Conservation (phyloP, 164 flowering plant genomes). For the Saururus chinensis region DNA sequence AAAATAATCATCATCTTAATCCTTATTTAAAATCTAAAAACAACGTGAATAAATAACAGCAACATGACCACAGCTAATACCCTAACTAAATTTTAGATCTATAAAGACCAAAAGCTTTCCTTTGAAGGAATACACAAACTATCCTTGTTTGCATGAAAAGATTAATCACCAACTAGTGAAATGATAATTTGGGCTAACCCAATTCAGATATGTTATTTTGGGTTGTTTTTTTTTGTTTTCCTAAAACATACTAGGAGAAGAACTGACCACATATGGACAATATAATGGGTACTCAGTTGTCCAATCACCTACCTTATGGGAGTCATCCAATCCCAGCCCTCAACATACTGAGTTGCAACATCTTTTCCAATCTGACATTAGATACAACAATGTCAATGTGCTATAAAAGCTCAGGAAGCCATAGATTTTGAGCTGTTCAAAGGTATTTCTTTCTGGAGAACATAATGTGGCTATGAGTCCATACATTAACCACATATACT, state of each 20-base stretch:
- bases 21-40: not conserved
- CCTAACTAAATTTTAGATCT: not conserved
- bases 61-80: not conserved
- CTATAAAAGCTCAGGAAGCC: not conserved
- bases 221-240: not conserved
- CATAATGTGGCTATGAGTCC: not conserved
- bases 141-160: not conserved
- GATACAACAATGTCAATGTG: not conserved
- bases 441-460: too few relatives aligned
- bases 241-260: not conserved
- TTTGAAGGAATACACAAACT: not conserved
- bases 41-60: not conserved
- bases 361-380: slow-evolving; percentile 83
- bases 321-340: slow-evolving; percentile 99
- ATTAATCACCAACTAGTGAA: not conserved
- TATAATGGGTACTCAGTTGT: too few relatives aligned
- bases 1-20: not conserved
- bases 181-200: not conserved
- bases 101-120: not conserved
- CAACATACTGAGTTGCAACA: slow-evolving; percentile 95
- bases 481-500: not conserved
- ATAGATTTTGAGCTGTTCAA: not conserved
- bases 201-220: not conserved
- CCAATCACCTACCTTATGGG: slow-evolving; percentile 63
- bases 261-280: not conserved